Base-by-base conservation (phyloP, 805 yeast genomes). In the Candida montana region DNA sequence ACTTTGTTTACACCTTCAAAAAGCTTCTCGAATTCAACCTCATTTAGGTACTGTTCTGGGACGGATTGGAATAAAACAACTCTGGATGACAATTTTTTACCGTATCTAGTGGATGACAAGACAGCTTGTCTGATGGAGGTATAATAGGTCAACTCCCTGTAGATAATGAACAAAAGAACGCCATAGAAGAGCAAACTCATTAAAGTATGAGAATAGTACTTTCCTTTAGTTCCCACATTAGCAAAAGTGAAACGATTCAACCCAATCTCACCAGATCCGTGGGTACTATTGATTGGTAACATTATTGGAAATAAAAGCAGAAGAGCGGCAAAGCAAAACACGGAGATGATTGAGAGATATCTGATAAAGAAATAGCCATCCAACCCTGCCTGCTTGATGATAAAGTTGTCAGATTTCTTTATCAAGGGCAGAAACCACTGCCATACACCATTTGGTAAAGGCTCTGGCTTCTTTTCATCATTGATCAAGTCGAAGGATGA, bases 351-450 rank as follows among this genome's bases (percentile, higher is more conserved):
- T 37, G 75, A 71, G 23, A 93, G 61, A 57, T 84, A 93, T 50
- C 99, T 72, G 47, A 89, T 64, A 61, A 90, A 91, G 57, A 93
- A 81, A 66, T 86, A 91, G 5, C 96, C 97, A 59, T 91, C 98
- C n/a, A 91, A 59, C 15, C 97, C 98, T 17, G 93, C 83, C 54
- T 91, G 95, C 50, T 82, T 80, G 45, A 91, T 77, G 41, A 90
- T 71, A 55, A 85, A 85, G 36, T 83, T 67, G 42, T 85, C 89
- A 1, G 87, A 77, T 55, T 84, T 81, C 36, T 72, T 64, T 37
- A 85, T 52, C 23, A 91, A 58, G 7, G 81, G 79, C 8, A 62
- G 48, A 10, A 89, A 43, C 98, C 97, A 90, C 26, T 73, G 67
- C 57, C 80, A 62, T 2, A 82, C 70, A 28, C 89, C 93, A 17